A percentile compares a stretch with the other conserved stretches of the same genome.
phyloP scores from a whole-genome alignment of 108 stramenopile species.

The Nannochloropsis gaditana region DNA sequence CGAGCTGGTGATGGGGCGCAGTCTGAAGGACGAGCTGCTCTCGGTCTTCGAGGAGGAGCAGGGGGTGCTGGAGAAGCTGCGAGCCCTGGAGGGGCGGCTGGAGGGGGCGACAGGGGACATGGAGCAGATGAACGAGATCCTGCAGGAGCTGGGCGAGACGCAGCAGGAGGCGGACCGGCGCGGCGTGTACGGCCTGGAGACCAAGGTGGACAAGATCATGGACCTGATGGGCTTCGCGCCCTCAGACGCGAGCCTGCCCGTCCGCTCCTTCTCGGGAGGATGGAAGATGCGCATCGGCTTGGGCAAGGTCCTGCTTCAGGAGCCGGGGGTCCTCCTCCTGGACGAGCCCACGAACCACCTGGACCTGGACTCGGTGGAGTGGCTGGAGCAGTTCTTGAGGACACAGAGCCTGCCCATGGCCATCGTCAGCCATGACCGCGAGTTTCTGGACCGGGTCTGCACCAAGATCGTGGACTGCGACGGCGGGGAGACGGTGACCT shows the following conservation, averaged over 20 bases:
- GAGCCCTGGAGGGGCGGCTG: constrained; percentile 60
- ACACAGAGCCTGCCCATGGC: constrained; percentile 91
- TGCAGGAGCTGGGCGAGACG: constrained; percentile 46
- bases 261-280: constrained; percentile 86
- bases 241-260: constrained; percentile 72
- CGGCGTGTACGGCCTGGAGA: constrained; percentile 72
- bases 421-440: constrained; percentile 96
- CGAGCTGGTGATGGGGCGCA: constrained; percentile 67
- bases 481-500: constrained; percentile 78
- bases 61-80: constrained; percentile 62
- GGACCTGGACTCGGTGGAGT: constrained; percentile 87
- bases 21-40: constrained; percentile 80
- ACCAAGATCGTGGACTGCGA: constrained; percentile 90
- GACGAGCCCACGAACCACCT: constrained; percentile 78
- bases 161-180: constrained; percentile 40
- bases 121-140: constrained; percentile 80
- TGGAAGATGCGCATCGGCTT: constrained; percentile 99
- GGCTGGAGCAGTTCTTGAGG: constrained; percentile 86
- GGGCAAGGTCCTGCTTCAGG: constrained; percentile 83
- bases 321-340: constrained; percentile 85
- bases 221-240: constrained; percentile 85
- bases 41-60: constrained; percentile 82
- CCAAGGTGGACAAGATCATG: constrained; percentile 79
- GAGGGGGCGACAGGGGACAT: constrained; percentile 62
- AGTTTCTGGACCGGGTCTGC: constrained; percentile 95